A percentile compares a stretch with the other conserved stretches of the same genome.
phyloP scores from a whole-genome alignment of 805 yeast genomes.

The Pichia nakasei region DNA sequence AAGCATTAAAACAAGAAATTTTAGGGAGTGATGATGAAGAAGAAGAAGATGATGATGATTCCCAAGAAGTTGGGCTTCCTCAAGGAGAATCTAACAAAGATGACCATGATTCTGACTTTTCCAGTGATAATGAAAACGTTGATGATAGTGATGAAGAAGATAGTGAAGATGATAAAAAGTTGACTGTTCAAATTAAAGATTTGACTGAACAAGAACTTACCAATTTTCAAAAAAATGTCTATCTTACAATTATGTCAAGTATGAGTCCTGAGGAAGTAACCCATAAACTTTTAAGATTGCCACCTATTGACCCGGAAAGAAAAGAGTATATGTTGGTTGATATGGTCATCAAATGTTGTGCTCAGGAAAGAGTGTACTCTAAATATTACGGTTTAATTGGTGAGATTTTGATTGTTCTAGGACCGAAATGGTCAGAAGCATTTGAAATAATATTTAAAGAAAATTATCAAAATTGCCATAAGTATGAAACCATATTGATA shows the following conservation, averaged over 20 bases:
- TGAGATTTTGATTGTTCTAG: conserved; percentile 48
- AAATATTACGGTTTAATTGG: conserved; percentile 76
- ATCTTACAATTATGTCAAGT: conserved; percentile 78
- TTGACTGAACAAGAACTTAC: conserved; percentile 57
- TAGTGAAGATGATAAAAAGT: conserved; percentile 14
- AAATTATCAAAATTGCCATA: conserved; percentile 51
- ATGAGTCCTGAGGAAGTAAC: conserved; percentile 90
- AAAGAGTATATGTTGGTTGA: conserved; percentile 52
- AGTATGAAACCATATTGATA: conserved; percentile 62
- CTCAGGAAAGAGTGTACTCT: conserved; percentile 80
- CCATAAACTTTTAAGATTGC: conserved; percentile 62
- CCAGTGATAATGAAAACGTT: conserved; percentile 13
- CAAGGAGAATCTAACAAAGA: too few species aligned
- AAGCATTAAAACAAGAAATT: conserved; percentile 33
- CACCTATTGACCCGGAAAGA: conserved; percentile 29
- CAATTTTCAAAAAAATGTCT: conserved; percentile 66
- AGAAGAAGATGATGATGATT: conserved; percentile 10
- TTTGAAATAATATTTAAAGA: conserved; percentile 46
- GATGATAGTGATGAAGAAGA: conserved; percentile 15
- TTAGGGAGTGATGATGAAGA: conserved; percentile 31
- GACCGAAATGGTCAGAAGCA: conserved; percentile 46
- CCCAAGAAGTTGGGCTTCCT: too few species aligned
- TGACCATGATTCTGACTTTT: conserved; percentile 10
- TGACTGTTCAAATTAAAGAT: conserved; percentile 40
- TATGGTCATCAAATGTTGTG: conserved; percentile 70